phyloP scores from a whole-genome alignment of 495 filamentous ascomycete genomes.

The Neurospora cerealis region DNA sequence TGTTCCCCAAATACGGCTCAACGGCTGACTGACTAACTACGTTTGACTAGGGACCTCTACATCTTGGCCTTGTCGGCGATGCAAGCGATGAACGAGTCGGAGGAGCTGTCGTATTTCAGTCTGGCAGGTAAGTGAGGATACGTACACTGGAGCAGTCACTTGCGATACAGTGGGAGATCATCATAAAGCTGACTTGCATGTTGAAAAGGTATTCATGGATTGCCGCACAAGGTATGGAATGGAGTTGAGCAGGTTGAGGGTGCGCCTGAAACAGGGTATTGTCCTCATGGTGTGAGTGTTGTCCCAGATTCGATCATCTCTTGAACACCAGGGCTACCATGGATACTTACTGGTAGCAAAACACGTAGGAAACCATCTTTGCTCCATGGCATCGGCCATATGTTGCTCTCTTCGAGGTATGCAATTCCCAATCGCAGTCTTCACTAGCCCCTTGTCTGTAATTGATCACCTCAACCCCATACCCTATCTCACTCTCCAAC shows the following conservation, averaged over 20 bases:
- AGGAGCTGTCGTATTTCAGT: conserved; percentile 37
- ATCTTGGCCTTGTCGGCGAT: conserved; percentile 34
- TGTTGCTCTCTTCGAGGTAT: conserved; percentile 32
- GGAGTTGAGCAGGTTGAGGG: conserved; percentile 27
- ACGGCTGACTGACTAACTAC: background rate
- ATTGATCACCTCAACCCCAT: background rate
- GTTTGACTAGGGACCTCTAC: conserved; percentile 30
- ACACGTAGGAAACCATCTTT: conserved; percentile 26
- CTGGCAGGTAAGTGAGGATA: conserved; percentile 31
- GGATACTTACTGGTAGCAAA: conserved; percentile 1
- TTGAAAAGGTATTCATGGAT: conserved; percentile 42
- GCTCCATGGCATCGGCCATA: conserved; percentile 33
- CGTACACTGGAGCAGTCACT: background rate
- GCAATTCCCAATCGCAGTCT: background rate
- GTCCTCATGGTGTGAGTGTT: conserved; percentile 34
- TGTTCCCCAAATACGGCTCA: background rate
- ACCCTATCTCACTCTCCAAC: background rate
- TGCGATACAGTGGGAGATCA: background rate
- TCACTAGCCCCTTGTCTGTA: background rate
- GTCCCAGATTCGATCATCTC: background rate
- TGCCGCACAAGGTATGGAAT: conserved; percentile 39
- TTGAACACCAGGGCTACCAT: background rate
- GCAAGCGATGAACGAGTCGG: conserved; percentile 28
- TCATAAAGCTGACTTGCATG: background rate
- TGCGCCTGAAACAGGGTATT: conserved; percentile 31